Evolutionary conservation across 2,329 filamentous ascomycete species (phyloP).

Genomic region (Fusarium chlamydosporum): DNA sequence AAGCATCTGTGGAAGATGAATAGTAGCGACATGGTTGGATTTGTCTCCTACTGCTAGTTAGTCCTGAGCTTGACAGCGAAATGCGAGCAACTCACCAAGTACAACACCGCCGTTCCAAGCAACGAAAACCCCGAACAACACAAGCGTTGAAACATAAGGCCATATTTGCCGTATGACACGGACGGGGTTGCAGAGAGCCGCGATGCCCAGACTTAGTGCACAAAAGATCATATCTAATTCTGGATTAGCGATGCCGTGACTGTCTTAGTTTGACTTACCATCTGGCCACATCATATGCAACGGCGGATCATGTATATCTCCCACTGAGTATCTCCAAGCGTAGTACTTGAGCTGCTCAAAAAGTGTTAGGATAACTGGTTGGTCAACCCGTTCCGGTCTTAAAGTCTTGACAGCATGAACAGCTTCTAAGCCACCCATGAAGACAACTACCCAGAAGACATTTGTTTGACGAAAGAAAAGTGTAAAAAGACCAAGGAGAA

Average conservation of each 20-base stretch:
- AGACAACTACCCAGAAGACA: conserved; percentile 92
- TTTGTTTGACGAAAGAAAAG: conserved; percentile 93
- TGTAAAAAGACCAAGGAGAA: conserved; percentile 73
- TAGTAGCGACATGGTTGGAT: conserved; percentile 89
- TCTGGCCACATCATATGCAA: conserved; percentile 63
- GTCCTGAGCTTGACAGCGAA: conserved; percentile 7
- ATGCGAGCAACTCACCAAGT: conserved; percentile 70
- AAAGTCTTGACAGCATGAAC: conserved; percentile 66
- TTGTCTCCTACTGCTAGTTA: conserved; percentile 79
- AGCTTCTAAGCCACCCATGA: conserved; percentile 74
- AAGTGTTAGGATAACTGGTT: conserved; percentile 53
- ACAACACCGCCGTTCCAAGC: conserved; percentile 92
- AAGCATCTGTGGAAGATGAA: conserved; percentile 92
- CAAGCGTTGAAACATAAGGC: conserved; percentile 74
- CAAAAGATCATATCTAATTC: conserved; percentile 67
- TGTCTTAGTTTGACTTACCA: conserved; percentile 57
- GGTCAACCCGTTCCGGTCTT: conserved; percentile 51
- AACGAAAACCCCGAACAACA: conserved; percentile 80
- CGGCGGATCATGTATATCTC: conserved; percentile 69
- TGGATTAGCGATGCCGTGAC: conserved; percentile 28
- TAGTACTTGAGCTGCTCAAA: conserved; percentile 57
- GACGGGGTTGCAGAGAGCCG: conserved; percentile 65
- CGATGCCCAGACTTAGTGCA: conserved; percentile 74
- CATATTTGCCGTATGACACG: conserved; percentile 64
- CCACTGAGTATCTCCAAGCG: conserved; percentile 61